phyloP scores from a whole-genome alignment of 495 filamentous ascomycete species.

The Aspergillus conjunctus region DNA sequence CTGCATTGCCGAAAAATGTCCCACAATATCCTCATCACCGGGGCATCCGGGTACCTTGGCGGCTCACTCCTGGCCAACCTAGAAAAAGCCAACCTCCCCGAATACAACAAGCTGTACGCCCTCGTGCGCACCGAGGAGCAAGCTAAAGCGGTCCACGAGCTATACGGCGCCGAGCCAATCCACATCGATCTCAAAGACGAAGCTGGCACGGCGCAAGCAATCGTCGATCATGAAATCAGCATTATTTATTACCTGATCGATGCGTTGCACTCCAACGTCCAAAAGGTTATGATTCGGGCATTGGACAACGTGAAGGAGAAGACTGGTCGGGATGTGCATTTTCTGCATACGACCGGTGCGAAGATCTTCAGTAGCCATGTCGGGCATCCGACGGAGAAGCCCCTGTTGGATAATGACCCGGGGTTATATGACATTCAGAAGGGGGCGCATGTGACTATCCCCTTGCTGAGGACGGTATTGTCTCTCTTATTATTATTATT shows the following conservation, averaged over 20 bases:
- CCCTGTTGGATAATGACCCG: conserved; percentile 45
- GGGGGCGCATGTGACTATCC: conserved; percentile 17
- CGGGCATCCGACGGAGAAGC: conserved; percentile 32
- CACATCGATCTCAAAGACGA: conserved; percentile 34
- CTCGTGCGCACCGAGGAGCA: conserved; percentile 47
- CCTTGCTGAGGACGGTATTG: not conserved
- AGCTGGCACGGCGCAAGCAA: conserved; percentile 26
- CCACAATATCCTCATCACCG: conserved; percentile 52
- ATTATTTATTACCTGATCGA: conserved; percentile 49
- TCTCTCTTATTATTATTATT: conserved; percentile 3
- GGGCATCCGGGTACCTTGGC: conserved; percentile 54
- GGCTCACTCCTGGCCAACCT: conserved; percentile 49
- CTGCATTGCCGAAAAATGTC: conserved; percentile 16
- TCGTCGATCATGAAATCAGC: conserved; percentile 47
- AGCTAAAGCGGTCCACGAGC: conserved; percentile 39
- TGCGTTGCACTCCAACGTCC: conserved; percentile 22
- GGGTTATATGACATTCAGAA: conserved; percentile 45
- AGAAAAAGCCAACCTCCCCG: conserved; percentile 35
- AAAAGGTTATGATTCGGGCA: conserved; percentile 41
- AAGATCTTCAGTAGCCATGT: conserved; percentile 39
- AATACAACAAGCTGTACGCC: conserved; percentile 45
- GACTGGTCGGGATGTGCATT: conserved; percentile 44
- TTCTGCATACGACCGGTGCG: conserved; percentile 45
- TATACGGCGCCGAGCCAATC: conserved; percentile 46
- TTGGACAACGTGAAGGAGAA: conserved; percentile 42